Evolutionary conservation across 202 grass and related monocot genomes (phyloP).

Genomic region (Elaeis oleifera): DNA sequence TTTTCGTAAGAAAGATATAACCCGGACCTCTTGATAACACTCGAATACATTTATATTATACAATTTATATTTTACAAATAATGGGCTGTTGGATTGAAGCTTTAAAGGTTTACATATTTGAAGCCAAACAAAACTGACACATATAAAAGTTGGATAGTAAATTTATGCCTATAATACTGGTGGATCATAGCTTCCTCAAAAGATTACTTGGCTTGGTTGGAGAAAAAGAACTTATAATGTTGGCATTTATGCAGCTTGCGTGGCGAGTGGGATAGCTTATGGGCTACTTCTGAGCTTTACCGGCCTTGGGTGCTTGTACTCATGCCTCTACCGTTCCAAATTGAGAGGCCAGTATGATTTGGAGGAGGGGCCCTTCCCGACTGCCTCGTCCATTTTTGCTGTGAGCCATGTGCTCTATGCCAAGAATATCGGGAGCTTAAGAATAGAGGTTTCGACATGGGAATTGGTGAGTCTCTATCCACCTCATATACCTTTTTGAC

Average conservation of each 20-base stretch:
- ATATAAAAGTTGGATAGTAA: too few species aligned
- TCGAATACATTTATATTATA: too few species aligned
- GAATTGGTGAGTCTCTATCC: conserved; percentile 49
- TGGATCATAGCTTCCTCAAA: too few species aligned
- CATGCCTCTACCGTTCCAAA: conserved; percentile 73
- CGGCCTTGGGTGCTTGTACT: conserved; percentile 71
- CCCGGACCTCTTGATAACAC: too few species aligned
- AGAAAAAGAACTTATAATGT: background rate
- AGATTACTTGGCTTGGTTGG: too few species aligned
- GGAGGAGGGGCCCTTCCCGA: conserved; percentile 62
- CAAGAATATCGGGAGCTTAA: conserved; percentile 86
- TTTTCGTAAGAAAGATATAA: too few species aligned
- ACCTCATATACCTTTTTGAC: background rate
- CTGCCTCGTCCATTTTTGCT: conserved; percentile 77
- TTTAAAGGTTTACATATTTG: too few species aligned
- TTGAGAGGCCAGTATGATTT: conserved; percentile 66
- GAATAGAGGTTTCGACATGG: conserved; percentile 74
- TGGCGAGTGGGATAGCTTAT: conserved; percentile 39
- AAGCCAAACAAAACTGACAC: too few species aligned
- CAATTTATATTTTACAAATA: too few species aligned
- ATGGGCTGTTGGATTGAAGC: too few species aligned
- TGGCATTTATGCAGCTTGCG: conserved; percentile 39
- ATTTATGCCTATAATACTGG: too few species aligned
- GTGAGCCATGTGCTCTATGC: conserved; percentile 71
- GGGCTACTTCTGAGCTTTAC: conserved; percentile 37